Base-by-base conservation (phyloP, 495 filamentous ascomycete genomes). In the Penicillium herquei region DNA sequence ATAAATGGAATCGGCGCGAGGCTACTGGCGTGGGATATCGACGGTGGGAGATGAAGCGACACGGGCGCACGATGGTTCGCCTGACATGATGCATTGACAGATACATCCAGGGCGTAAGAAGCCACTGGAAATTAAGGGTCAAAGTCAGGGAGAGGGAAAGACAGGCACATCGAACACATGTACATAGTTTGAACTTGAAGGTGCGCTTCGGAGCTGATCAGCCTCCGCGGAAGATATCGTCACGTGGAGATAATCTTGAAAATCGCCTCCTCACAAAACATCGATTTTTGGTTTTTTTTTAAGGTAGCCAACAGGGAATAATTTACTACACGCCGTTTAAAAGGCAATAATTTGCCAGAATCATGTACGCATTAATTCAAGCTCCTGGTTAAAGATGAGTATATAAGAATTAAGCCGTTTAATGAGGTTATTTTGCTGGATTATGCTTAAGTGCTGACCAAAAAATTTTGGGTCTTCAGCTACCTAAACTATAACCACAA, bases 11-110 rank as follows among this genome's bases (percentile, higher is more conserved):
- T 14, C 56, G 67, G 40, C 74, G 74, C 44, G 69, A 66, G 35
- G 59, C 41, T 44, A 65, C 39, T 16, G 58, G 55, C 35, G 63
- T 65, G 50, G 72, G 67, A 69, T 71, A 75, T 31, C 73, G 73
- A 51, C 75, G 73, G 58, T 64, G 73, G 47, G 73, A 72, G 54
- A 77, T 62, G 43, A 78, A 68, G 52, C 74, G 73, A 64, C 75
- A 76, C 48, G 75, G 74, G 59, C 70, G 73, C 54, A 65, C 69
- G 49, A 70, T 46, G 47, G 65, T 63, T 58, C 69, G 65, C 65
- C 70, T 60, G 55, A 51, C 63, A 60, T 65, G 64, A 43, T 64
- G 72, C 70, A 77, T 75, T 75, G 74, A 69, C 62, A 56, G 52
- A 68, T 69, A 74, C 74, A 77, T 75, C 67, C 72, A 65, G 62